Percentiles rank a stretch among this genome's conserved stretches.
Conservation (phyloP, 805 yeast genomes). For the Wickerhamiella qilinensis region DNA sequence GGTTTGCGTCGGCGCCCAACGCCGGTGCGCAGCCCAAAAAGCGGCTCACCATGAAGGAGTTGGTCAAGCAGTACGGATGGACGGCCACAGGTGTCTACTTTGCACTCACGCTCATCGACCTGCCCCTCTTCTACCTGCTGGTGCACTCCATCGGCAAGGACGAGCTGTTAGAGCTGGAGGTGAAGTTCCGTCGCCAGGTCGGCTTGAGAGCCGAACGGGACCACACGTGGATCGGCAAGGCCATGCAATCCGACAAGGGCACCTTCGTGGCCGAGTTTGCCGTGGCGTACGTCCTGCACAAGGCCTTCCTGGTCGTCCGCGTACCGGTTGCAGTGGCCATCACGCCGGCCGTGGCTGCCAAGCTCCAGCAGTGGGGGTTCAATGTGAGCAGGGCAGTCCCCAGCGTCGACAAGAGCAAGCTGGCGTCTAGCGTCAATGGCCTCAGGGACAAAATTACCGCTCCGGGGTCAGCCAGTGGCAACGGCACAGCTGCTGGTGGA, state of each 20-base stretch:
- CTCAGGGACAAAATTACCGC: background rate
- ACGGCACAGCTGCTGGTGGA: background rate
- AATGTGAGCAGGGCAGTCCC: conserved; percentile 35
- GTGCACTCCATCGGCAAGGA: conserved; percentile 87
- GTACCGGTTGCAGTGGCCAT: conserved; percentile 84
- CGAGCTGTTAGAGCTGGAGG: conserved; percentile 50
- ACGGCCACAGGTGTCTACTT: conserved; percentile 78
- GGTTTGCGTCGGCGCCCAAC: background rate
- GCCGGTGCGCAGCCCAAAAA: background rate
- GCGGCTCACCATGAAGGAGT: conserved; percentile 28
- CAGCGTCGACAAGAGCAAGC: conserved; percentile 9
- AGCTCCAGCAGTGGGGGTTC: conserved; percentile 63
- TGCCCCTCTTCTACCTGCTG: conserved; percentile 64
- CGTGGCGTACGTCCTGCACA: conserved; percentile 87
- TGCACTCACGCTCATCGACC: conserved; percentile 54
- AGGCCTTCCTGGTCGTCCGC: conserved; percentile 66
- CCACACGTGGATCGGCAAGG: conserved; percentile 11
- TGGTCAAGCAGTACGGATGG: conserved; percentile 78
- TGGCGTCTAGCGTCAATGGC: conserved; percentile 7
- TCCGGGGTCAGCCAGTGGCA: background rate
- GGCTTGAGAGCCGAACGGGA: conserved; percentile 38
- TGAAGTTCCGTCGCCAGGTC: conserved; percentile 38
- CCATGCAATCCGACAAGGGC: conserved; percentile 17
- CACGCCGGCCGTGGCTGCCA: conserved; percentile 61
- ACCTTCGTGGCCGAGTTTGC: conserved; percentile 68